Evolutionary conservation across 164 flowering plant genomes (phyloP).

Genomic region (Piper betle): DNA sequence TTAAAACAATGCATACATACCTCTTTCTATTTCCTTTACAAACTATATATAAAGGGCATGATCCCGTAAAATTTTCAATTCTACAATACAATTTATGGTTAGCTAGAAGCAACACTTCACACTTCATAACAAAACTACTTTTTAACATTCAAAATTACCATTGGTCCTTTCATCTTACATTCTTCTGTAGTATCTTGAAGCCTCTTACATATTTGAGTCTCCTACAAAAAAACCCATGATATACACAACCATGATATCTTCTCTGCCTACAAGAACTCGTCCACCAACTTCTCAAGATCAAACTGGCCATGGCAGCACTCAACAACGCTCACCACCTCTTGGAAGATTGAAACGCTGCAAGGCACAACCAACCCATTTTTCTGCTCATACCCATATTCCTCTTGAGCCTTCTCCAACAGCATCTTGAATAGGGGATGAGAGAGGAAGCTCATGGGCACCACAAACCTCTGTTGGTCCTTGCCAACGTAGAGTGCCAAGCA

Average conservation of each 20-base stretch:
- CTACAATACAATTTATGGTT: background rate
- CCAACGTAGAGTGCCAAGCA: conserved; percentile 71
- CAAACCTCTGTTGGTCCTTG: conserved; percentile 50
- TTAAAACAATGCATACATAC: no score
- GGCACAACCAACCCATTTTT: conserved; percentile 57
- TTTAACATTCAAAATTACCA: no score
- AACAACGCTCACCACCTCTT: conserved; percentile 52
- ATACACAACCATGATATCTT: conserved; percentile 3
- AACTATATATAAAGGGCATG: no score
- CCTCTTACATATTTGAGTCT: no score
- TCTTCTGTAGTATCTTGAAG: background rate
- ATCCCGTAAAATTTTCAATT: background rate
- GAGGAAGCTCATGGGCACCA: conserved; percentile 59
- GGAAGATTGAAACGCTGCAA: conserved; percentile 56
- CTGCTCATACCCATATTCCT: conserved; percentile 70
- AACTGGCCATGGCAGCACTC: conserved; percentile 55
- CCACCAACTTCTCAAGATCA: conserved; percentile 51
- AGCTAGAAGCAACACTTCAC: background rate
- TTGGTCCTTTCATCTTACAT: no score
- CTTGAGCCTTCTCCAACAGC: conserved; percentile 59
- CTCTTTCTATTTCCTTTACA: no score
- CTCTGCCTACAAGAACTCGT: conserved; percentile 39
- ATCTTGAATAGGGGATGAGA: conserved; percentile 85
- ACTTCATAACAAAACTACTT: background rate
- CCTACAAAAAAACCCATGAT: no score